Evolutionary conservation across 78 protist species (phyloP).

Genomic region (Chrysochromulina parva): DNA sequence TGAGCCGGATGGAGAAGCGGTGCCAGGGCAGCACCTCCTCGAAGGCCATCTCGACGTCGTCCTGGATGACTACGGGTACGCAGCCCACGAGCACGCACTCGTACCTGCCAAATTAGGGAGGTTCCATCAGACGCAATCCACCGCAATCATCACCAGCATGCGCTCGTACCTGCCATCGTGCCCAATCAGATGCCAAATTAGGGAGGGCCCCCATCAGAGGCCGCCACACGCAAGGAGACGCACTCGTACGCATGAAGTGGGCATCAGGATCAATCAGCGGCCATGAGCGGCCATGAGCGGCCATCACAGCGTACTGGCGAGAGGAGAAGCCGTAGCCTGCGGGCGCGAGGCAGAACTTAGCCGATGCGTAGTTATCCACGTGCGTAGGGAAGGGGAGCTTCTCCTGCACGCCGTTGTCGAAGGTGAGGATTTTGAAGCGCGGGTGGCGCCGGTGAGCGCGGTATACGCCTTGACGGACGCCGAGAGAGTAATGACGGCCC

Average conservation of each 20-base stretch:
- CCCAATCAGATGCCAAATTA: no score
- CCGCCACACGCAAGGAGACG: no score
- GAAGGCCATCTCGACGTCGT: not conserved
- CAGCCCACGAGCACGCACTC: conserved; percentile 10
- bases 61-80: conserved; percentile 1
- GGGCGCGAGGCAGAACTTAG: conserved; percentile 24
- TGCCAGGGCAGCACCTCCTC: not conserved
- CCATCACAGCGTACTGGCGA: not conserved
- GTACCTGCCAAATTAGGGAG: not conserved
- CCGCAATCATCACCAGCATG: no score
- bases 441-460: not conserved
- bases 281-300: no score
- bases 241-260: no score
- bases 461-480: not conserved
- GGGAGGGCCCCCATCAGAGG: no score
- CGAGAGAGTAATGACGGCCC: conserved; percentile 20
- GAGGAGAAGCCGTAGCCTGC: conserved; percentile 23
- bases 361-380: not conserved
- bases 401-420: conserved; percentile 1
- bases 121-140: no score
- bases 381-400: not conserved
- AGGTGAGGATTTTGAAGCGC: not conserved
- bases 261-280: no score
- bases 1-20: not conserved
- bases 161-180: no score